phyloP scores from a whole-genome alignment of 2,329 filamentous ascomycete genomes.

The Ceratocystis ficicola region DNA sequence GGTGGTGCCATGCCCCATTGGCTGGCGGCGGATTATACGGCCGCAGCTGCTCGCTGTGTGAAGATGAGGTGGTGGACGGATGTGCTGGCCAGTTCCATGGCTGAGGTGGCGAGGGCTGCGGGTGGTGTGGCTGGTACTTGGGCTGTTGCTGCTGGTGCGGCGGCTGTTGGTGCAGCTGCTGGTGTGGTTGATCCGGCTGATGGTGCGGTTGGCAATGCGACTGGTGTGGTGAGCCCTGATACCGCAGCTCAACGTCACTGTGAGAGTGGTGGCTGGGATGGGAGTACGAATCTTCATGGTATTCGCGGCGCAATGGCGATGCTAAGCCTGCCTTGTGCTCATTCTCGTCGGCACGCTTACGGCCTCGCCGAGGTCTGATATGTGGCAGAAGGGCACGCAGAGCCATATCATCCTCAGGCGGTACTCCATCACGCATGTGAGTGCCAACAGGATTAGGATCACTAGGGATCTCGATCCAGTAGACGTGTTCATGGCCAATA shows the following conservation, averaged over 20 bases:
- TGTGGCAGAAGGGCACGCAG: constrained; percentile 73
- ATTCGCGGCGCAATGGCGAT: constrained; percentile 49
- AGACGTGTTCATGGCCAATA: constrained; percentile 50
- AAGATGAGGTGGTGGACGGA: not conserved
- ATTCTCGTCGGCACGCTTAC: constrained; percentile 52
- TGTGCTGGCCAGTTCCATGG: not conserved
- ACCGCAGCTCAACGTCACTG: constrained; percentile 24
- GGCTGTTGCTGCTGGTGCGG: not conserved
- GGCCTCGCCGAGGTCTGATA: constrained; percentile 50
- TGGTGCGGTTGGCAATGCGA: not conserved
- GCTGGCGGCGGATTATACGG: not conserved
- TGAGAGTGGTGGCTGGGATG: not conserved
- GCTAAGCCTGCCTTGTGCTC: constrained; percentile 38
- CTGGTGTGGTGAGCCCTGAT: constrained; percentile 31
- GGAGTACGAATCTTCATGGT: not conserved
- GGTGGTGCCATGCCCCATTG: not conserved
- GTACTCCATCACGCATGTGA: constrained; percentile 65
- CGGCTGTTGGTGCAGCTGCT: not conserved
- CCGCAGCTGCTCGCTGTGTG: not conserved
- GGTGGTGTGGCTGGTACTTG: not conserved
- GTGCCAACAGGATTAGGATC: constrained; percentile 50
- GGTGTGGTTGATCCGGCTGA: not conserved
- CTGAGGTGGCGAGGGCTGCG: not conserved
- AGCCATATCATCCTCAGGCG: constrained; percentile 77
- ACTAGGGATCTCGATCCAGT: constrained; percentile 65